Percentiles rank a stretch among this genome's conserved stretches.
Conservation (phyloP, 2,329 filamentous ascomycete genomes). For the Aciculosporium take region DNA sequence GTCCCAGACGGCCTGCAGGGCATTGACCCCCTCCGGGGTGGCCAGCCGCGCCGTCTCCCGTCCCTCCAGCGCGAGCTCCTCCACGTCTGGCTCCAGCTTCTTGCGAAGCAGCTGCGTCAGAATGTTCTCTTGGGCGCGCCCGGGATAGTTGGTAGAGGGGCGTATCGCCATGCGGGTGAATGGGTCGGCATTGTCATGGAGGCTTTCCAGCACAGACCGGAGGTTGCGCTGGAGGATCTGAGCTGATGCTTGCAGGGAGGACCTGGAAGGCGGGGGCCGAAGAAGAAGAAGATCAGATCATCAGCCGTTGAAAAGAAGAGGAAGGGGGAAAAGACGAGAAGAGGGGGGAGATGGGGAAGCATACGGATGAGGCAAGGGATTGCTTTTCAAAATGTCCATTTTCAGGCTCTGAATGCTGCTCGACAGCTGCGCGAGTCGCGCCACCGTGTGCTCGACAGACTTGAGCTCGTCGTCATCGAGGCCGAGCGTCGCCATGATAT, state of each 20-base stretch:
- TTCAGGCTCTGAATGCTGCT: constrained; percentile 53
- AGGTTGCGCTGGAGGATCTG: constrained; percentile 60
- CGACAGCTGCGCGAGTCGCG: constrained; percentile 52
- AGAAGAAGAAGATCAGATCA: background rate
- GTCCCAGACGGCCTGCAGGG: constrained; percentile 43
- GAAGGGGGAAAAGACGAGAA: background rate
- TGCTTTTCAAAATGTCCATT: constrained; percentile 43
- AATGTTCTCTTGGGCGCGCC: constrained; percentile 50
- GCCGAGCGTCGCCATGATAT: constrained; percentile 29
- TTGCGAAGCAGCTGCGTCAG: constrained; percentile 63
- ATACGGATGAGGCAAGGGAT: constrained; percentile 55
- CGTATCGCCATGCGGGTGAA: constrained; percentile 59
- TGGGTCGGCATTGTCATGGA: constrained; percentile 50
- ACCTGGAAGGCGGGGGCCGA: constrained; percentile 28
- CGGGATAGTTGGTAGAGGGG: constrained; percentile 62
- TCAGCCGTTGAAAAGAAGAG: no score
- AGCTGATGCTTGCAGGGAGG: constrained; percentile 57
- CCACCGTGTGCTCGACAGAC: constrained; percentile 55
- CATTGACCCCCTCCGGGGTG: constrained; percentile 29
- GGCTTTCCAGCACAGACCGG: constrained; percentile 47
- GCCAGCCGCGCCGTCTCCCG: constrained; percentile 30
- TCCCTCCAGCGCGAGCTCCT: constrained; percentile 56
- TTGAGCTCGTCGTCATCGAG: constrained; percentile 47
- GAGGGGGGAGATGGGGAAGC: constrained; percentile 8
- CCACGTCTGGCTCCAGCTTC: constrained; percentile 66